phyloP scores from a whole-genome alignment of 805 yeast genomes.

The Yamadazyma tumulicola region DNA sequence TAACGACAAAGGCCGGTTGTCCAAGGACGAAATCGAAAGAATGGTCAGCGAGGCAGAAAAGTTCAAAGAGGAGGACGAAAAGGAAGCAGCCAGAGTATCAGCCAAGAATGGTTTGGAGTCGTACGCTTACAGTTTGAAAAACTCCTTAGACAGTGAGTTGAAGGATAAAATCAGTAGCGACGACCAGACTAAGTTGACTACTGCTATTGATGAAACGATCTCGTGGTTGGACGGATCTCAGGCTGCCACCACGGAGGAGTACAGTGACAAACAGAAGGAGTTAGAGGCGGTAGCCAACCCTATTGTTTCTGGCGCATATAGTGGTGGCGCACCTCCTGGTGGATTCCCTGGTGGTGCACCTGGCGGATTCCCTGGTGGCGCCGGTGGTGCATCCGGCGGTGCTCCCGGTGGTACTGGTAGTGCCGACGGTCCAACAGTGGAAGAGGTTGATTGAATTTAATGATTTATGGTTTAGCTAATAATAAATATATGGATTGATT shows the following conservation, averaged over 20 bases:
- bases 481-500: neutral
- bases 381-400: constrained; percentile 32
- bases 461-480: neutral
- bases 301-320: constrained; percentile 33
- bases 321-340: constrained; percentile 27
- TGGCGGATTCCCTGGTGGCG: constrained; percentile 33
- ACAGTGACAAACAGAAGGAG: constrained; percentile 37
- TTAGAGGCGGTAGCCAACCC: constrained; percentile 40
- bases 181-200: constrained; percentile 51
- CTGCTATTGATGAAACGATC: constrained; percentile 41
- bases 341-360: constrained; percentile 31
- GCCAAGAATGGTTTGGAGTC: constrained; percentile 86
- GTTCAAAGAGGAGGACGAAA: constrained; percentile 87
- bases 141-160: constrained; percentile 54
- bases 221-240: constrained; percentile 37
- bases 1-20: constrained; percentile 90
- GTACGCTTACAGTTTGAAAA: constrained; percentile 79
- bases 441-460: constrained; percentile 13
- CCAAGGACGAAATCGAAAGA: constrained; percentile 92
- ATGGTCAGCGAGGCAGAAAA: constrained; percentile 98
- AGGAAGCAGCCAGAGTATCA: constrained; percentile 78
- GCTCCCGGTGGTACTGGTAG: constrained; percentile 20
- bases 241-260: constrained; percentile 41
- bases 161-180: constrained; percentile 40
- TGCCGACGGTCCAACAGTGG: constrained; percentile 19